Percentiles rank a stretch among this genome's conserved stretches.
Evolutionary conservation across 306 rosid species (phyloP).

Genomic region (Quercus glauca): DNA sequence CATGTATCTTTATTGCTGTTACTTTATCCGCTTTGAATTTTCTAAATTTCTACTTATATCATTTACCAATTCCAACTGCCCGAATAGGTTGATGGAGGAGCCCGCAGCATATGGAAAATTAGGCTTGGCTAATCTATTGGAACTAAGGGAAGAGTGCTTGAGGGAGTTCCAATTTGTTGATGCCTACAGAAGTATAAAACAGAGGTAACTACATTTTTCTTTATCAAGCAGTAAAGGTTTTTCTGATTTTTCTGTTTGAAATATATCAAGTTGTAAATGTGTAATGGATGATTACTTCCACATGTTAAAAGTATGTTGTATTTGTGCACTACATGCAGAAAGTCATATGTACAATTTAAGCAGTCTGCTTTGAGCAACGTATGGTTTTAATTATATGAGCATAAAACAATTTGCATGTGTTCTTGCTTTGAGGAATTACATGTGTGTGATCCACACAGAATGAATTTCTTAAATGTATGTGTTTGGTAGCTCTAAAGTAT

Average conservation of each 20-base stretch:
- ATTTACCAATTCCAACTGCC: slow-evolving; percentile 18
- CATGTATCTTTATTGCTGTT: background rate
- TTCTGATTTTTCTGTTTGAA: background rate
- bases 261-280: background rate
- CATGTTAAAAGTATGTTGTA: background rate
- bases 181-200: slow-evolving; percentile 92
- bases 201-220: slow-evolving; percentile 50
- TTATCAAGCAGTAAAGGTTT: slow-evolving; percentile 7
- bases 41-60: background rate
- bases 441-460: background rate
- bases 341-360: slow-evolving; percentile 8
- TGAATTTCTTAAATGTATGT: background rate
- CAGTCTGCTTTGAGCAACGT: background rate
- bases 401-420: background rate
- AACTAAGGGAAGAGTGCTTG: slow-evolving; percentile 98
- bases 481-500: background rate
- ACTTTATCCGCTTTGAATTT: background rate
- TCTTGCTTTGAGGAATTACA: background rate
- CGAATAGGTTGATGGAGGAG: slow-evolving; percentile 90
- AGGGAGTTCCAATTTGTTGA: slow-evolving; percentile 98
- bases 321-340: background rate
- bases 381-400: slow-evolving; percentile 3
- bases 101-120: slow-evolving; percentile 96
- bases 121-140: slow-evolving; percentile 91
- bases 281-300: background rate